Percentiles rank a stretch among this genome's conserved stretches.
These are phyloP conservation scores for Trichoderma koningii DNA, from an alignment of 2,329 filamentous ascomycete genomes.

Conservation along the genomic window DNA sequence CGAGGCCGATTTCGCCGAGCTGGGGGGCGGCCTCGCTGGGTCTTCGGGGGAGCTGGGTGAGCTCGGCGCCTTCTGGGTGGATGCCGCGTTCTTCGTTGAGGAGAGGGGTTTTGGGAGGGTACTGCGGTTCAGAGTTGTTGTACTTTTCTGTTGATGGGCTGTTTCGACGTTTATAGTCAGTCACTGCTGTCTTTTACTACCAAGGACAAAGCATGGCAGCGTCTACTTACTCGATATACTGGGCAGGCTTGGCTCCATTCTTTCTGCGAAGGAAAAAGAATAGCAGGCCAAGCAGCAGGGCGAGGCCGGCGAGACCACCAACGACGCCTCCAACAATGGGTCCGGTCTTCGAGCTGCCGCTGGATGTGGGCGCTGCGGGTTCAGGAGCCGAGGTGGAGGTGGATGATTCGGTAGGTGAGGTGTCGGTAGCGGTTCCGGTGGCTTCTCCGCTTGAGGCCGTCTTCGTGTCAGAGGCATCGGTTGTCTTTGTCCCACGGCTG, in stretches of 20 bases:
- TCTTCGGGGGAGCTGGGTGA: constrained; percentile 3
- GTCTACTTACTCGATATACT: constrained; percentile 45
- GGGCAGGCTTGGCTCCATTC: constrained; percentile 30
- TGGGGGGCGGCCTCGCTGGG: constrained; percentile 15
- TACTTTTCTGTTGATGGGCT: constrained; percentile 34
- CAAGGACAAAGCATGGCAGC: too few relatives aligned
- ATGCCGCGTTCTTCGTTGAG: constrained; percentile 5
- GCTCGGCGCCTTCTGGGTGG: constrained; percentile 2
- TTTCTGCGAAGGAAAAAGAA: constrained; percentile 50
- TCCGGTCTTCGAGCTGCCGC: constrained; percentile 42
- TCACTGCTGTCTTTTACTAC: too few relatives aligned
- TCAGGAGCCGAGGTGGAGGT: constrained; percentile 30
- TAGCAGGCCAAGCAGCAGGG: constrained; percentile 45
- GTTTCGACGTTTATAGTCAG: neutral
- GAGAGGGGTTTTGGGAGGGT: neutral
- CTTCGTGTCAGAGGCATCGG: constrained; percentile 13
- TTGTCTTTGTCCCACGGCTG: neutral
- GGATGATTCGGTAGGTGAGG: constrained; percentile 1
- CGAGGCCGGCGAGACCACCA: constrained; percentile 52
- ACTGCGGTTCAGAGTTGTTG: neutral
- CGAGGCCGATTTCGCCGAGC: constrained; percentile 9
- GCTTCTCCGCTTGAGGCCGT: constrained; percentile 21
- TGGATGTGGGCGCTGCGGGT: constrained; percentile 37
- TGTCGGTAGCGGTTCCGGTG: neutral
- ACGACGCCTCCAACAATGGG: constrained; percentile 58